Evolutionary conservation across 1,139 yeast species (phyloP), one percentile per base, ranked within the genome.

Genomic region (Magnusiomyces suaveolens): DNA sequence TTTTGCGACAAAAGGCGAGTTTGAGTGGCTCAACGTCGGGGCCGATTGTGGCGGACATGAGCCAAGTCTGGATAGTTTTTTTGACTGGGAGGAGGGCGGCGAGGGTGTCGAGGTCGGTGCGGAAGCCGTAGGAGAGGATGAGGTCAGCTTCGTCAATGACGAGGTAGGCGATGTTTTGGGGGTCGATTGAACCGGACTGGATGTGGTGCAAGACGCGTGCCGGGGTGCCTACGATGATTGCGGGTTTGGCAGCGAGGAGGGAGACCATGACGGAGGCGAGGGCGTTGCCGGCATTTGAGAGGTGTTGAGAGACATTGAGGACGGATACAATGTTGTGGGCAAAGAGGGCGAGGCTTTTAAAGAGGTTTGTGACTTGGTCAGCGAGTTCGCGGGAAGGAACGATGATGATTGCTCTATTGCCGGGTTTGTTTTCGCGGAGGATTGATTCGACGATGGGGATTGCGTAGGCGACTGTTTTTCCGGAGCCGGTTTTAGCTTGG

Each of bases 91-190:
- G 72, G 59, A 73, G 78, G 25, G 76, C 75, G 18, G 84, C 78
- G 59, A 92, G 76, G 24, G 68, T 67, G 54, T 77, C 72, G 60
- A 94, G 75, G 70, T 94, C 98, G 6, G 88, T 96, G 62, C 82
- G 80, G 68, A 92, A 88, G 20, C 98, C 99, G 68, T 87, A 94
- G 1, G 95, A 84, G 55, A 88, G 73, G 49, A 94, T 82, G 64
- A 92, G 77, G 72, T 94, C 99, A 21, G 95, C 97, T 70, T 94
- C 99, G 73, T 94, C 99, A 60, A 94, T 86, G 43, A 89, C 95
- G 56, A 92, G 72, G 66, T 80, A 87, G 57, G 77, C 77, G 54
- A 92, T 78, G 33, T 76, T 70, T 29, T 78, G 74, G 18, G 68
- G 64, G 6, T 66, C 66, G 43, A 74, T 67, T 50, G 68, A 64